Evolutionary conservation across 176 grass and related monocot genomes (phyloP).

Genomic region (Lolium rigidum): DNA sequence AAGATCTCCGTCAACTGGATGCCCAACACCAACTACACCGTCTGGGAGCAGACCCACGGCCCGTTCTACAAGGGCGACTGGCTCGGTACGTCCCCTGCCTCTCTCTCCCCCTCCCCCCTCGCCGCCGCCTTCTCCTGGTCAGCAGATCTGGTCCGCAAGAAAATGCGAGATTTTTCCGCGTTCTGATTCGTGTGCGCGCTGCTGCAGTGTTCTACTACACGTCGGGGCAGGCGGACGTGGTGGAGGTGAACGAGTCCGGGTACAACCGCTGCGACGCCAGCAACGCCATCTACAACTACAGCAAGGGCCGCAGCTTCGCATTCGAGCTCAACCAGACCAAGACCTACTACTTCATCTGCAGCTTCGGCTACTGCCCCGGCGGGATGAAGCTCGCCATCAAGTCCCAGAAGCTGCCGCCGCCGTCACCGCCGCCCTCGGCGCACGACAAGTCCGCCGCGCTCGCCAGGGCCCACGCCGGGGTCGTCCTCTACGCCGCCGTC

Average conservation of each 20-base stretch:
- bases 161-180: not conserved
- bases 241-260: slow-evolving; percentile 81
- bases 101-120: not conserved
- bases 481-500: slow-evolving; percentile 38
- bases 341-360: slow-evolving; percentile 98
- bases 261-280: slow-evolving; percentile 92
- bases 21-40: slow-evolving; percentile 87
- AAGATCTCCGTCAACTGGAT: slow-evolving; percentile 71
- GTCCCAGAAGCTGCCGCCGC: slow-evolving; percentile 67
- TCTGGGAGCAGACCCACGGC: slow-evolving; percentile 70
- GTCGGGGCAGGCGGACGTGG: slow-evolving; percentile 85
- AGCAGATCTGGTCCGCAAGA: slow-evolving; percentile 38
- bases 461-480: not conserved
- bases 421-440: slow-evolving; percentile 49
- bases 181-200: not conserved
- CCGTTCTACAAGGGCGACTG: slow-evolving; percentile 97
- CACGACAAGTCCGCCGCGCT: slow-evolving; percentile 35
- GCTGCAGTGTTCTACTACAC: slow-evolving; percentile 99
- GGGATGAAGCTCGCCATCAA: slow-evolving; percentile 87
- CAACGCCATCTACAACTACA: slow-evolving; percentile 92
- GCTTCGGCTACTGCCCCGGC: slow-evolving; percentile 88
- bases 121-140: not conserved
- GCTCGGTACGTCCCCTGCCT: slow-evolving; percentile 58
- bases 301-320: slow-evolving; percentile 92
- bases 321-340: slow-evolving; percentile 96